Conservation (phyloP, 257 asterid species). For the Fraxinus quadrangulata region DNA sequence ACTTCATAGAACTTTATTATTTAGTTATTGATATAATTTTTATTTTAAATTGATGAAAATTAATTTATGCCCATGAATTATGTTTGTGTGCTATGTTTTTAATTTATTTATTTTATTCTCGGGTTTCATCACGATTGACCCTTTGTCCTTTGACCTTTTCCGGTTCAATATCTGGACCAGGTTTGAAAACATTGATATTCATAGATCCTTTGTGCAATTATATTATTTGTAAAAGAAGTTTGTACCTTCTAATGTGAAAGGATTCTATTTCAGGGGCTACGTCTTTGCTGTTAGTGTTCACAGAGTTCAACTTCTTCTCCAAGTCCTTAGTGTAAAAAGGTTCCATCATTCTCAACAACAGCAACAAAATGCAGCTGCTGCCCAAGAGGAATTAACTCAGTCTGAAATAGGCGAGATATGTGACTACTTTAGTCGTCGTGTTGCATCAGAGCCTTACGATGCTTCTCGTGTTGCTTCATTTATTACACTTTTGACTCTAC, state of each 20-base stretch:
- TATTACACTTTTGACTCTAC: constrained; percentile 88
- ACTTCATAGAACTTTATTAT: neutral
- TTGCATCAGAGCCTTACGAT: constrained; percentile 99
- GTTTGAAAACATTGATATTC: neutral
- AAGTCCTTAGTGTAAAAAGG: constrained; percentile 91
- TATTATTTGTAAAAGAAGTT: constrained; percentile 7
- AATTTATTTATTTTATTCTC: neutral
- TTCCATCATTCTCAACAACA: constrained; percentile 93
- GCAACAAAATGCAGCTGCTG: constrained; percentile 74
- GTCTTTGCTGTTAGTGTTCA: constrained; percentile 99
- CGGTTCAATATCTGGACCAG: neutral
- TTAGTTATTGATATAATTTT: neutral
- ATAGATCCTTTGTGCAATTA: neutral
- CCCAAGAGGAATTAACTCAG: constrained; percentile 88
- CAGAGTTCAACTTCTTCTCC: constrained; percentile 98
- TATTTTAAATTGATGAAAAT: neutral
- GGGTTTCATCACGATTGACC: neutral
- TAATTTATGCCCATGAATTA: too few relatives aligned
- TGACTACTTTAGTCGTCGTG: constrained; percentile 97
- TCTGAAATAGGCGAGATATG: constrained; percentile 96
- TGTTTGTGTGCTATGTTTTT: neutral
- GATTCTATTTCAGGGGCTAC: constrained; percentile 68
- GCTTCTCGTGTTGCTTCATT: constrained; percentile 99
- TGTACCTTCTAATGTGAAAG: constrained; percentile 26
- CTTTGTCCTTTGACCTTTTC: neutral